Evolutionary conservation across 768 basidiomycete genomes (phyloP).

Genomic region (Mycena sanguinolenta): DNA sequence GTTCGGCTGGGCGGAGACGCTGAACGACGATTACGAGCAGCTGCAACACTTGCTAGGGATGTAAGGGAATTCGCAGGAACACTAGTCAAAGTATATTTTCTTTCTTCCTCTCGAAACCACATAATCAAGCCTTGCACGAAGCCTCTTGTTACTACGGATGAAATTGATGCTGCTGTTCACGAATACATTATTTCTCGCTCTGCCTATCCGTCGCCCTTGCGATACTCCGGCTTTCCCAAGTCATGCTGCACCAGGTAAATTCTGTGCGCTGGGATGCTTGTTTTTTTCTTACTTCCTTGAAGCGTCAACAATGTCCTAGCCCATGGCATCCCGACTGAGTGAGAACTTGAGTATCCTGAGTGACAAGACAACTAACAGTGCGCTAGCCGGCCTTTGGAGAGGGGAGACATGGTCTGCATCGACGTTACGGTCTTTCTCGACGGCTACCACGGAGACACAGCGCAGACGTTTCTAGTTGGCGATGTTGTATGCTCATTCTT

Average conservation of each 20-base stretch:
- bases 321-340: constrained; percentile 96
- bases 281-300: constrained; percentile 59
- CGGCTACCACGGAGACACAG: constrained; percentile 93
- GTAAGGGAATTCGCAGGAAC: constrained; percentile 68
- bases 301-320: constrained; percentile 90
- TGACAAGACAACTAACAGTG: constrained; percentile 5
- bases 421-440: constrained; percentile 89
- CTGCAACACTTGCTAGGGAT: constrained; percentile 67
- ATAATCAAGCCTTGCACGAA: constrained; percentile 42
- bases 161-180: constrained; percentile 81
- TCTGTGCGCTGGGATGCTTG: background rate
- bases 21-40: constrained; percentile 65
- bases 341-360: constrained; percentile 41
- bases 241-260: constrained; percentile 79
- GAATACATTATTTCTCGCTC: constrained; percentile 73
- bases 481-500: constrained; percentile 66
- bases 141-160: constrained; percentile 81
- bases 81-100: constrained; percentile 62
- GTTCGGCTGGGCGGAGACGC: constrained; percentile 68
- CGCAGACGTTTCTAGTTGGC: constrained; percentile 85
- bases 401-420: constrained; percentile 90
- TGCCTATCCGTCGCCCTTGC: constrained; percentile 91
- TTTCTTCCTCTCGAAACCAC: background rate
- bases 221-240: constrained; percentile 80
- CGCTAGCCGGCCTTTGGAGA: constrained; percentile 78